Evolutionary conservation across 805 yeast species (phyloP).

Genomic region (Candida saitoana): DNA sequence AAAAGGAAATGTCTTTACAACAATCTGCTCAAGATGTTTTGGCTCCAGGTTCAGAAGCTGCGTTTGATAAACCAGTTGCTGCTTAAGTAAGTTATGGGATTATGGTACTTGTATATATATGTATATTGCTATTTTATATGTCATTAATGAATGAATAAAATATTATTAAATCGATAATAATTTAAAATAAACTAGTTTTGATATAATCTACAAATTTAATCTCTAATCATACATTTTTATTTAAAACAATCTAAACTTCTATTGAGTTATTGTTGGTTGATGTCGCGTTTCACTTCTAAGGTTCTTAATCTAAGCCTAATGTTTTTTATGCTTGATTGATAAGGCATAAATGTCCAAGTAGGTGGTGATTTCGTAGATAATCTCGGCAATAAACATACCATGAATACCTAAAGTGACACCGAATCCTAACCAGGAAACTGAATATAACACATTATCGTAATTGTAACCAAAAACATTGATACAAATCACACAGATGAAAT

Average conservation of each 20-base stretch:
- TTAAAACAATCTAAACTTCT: no score
- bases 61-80: constrained; percentile 23
- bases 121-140: neutral
- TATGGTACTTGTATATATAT: constrained; percentile 1
- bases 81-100: constrained; percentile 12
- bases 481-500: constrained; percentile 27
- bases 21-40: constrained; percentile 72
- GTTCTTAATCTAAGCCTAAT: no score
- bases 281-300: no score
- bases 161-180: no score
- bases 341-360: constrained; percentile 84
- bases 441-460: constrained; percentile 40
- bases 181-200: neutral
- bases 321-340: constrained; percentile 74
- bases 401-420: constrained; percentile 67
- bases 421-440: constrained; percentile 61
- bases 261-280: no score
- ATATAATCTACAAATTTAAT: no score
- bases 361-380: constrained; percentile 72
- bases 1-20: constrained; percentile 81
- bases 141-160: neutral
- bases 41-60: constrained; percentile 61
- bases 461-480: constrained; percentile 35
- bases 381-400: constrained; percentile 67
- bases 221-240: no score